phyloP scores from a whole-genome alignment of 768 basidiomycete genomes.

The Xerocomellus chrysenteron region DNA sequence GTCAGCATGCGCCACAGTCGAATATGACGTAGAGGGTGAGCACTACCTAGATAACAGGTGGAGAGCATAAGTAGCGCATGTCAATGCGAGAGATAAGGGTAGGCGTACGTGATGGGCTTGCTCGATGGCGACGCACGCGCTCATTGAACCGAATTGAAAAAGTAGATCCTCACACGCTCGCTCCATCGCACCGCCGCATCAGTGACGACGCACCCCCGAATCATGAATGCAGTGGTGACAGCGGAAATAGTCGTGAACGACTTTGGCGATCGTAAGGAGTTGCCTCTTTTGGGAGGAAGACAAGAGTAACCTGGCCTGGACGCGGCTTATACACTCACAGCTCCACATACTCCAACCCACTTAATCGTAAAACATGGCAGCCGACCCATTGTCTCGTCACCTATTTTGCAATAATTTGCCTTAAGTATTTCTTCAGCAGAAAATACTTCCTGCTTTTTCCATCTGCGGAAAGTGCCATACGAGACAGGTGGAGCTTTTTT shows the following conservation, averaged over 20 bases:
- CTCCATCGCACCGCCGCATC: slow-evolving; percentile 11
- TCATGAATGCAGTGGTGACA: not conserved
- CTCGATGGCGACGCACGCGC: not conserved
- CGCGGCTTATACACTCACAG: not conserved
- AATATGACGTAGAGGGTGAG: slow-evolving; percentile 9
- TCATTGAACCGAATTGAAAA: not conserved
- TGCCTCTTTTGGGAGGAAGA: slow-evolving; percentile 13
- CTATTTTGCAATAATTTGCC: not conserved
- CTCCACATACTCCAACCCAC: slow-evolving; percentile 4
- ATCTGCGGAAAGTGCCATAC: not conserved
- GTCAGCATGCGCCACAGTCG: not conserved
- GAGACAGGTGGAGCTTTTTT: slow-evolving; percentile 9
- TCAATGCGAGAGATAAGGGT: not conserved
- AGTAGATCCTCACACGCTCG: slow-evolving; percentile 14
- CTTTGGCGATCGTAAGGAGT: slow-evolving; percentile 9
- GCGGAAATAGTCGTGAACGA: slow-evolving; percentile 20
- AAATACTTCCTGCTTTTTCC: not conserved
- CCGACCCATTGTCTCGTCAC: not conserved
- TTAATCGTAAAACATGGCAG: not conserved
- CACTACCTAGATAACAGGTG: not conserved
- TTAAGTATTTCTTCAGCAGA: not conserved
- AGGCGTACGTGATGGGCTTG: not conserved
- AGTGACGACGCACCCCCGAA: slow-evolving; percentile 8
- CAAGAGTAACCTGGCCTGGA: not conserved
- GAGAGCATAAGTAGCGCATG: slow-evolving; percentile 10